phyloP scores from a whole-genome alignment of 2,329 filamentous ascomycete genomes.

The Botrytis cinerea region DNA sequence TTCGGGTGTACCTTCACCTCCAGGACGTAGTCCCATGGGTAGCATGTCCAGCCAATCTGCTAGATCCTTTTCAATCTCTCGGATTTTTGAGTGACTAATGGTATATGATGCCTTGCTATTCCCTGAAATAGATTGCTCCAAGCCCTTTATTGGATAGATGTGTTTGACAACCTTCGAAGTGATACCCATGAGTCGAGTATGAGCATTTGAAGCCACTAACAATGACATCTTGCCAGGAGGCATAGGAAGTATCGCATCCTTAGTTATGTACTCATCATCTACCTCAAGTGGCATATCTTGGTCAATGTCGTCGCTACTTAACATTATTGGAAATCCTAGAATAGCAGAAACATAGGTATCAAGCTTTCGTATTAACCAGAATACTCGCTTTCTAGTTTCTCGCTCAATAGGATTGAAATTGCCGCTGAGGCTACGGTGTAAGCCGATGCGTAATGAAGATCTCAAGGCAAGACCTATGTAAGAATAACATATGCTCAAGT shows the following conservation, averaged over 20 bases:
- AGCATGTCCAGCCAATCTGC: slow-evolving; percentile 66
- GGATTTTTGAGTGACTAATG: slow-evolving; percentile 64
- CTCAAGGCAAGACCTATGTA: slow-evolving; percentile 78
- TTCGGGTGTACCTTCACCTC: slow-evolving; percentile 72
- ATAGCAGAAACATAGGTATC: slow-evolving; percentile 70
- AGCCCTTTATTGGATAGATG: slow-evolving; percentile 64
- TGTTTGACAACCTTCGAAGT: slow-evolving; percentile 64
- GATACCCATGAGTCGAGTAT: slow-evolving; percentile 64
- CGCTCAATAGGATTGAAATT: slow-evolving; percentile 63
- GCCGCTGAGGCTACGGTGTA: slow-evolving; percentile 71
- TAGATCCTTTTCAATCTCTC: slow-evolving; percentile 64
- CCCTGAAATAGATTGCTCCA: slow-evolving; percentile 48
- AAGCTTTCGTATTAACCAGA: slow-evolving; percentile 69
- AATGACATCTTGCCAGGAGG: slow-evolving; percentile 57
- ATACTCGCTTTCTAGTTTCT: slow-evolving; percentile 64
- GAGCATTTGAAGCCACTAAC: slow-evolving; percentile 66
- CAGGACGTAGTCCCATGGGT: slow-evolving; percentile 76
- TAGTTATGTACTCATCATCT: slow-evolving; percentile 68
- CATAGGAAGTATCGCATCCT: slow-evolving; percentile 56
- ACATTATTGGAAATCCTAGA: slow-evolving; percentile 64
- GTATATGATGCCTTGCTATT: slow-evolving; percentile 53
- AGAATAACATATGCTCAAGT: slow-evolving; percentile 76
- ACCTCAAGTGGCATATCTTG: slow-evolving; percentile 65
- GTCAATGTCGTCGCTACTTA: slow-evolving; percentile 66
- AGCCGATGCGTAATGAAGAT: slow-evolving; percentile 73